Base-by-base conservation (phyloP, 2,329 filamentous ascomycete genomes). In the Ceratocystis eucalypticola region DNA sequence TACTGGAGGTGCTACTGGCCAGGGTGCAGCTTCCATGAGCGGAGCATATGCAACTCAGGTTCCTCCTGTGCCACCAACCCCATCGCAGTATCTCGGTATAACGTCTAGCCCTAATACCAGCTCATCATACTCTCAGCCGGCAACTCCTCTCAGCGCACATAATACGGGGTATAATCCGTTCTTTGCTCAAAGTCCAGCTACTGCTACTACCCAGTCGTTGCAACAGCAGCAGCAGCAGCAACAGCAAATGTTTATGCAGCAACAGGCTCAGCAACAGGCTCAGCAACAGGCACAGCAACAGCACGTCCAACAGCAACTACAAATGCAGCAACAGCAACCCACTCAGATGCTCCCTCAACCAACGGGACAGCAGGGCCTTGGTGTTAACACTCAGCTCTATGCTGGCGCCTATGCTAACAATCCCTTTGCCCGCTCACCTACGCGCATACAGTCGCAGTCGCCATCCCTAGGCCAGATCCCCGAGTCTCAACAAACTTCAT, bases 41-140 rank as follows among this genome's bases (percentile, higher is more conserved):
- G 66, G 66, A n/a, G 22, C 20, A 33, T 62, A 61, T 55, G 61
- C 71, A 66, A 72, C 75, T 7, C 84, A 84, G 70, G 81, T 84
- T 10, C 77, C 90, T 50, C 90, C 90, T 71, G 87, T 88, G 0
- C 83, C 90, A 71, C 88, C 2, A 87, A 88, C 65, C 86, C 83
- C 10, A 67, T 80, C 71, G 71, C 75, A 68, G 76, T 73, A 70
- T 73, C 72, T 30, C 78, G 77, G 71, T 72, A 71, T 70, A 71
- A 53, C 33, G 37, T 37, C 55, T 10, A 25, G 25, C 22, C 33
- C 53, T 70, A 71, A 55, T 69, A 68, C 64, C 64, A 69, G 28
- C 67, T 67, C 46, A 28, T 37, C 62, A 20, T 67, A 62, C 28
- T 66, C 67, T 8, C 64, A 68, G 20, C 67, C 67, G 6, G 67